These are phyloP conservation scores for Blastobotrys attinorum DNA, from an alignment of 805 yeast species.

Conservation along the genomic window DNA sequence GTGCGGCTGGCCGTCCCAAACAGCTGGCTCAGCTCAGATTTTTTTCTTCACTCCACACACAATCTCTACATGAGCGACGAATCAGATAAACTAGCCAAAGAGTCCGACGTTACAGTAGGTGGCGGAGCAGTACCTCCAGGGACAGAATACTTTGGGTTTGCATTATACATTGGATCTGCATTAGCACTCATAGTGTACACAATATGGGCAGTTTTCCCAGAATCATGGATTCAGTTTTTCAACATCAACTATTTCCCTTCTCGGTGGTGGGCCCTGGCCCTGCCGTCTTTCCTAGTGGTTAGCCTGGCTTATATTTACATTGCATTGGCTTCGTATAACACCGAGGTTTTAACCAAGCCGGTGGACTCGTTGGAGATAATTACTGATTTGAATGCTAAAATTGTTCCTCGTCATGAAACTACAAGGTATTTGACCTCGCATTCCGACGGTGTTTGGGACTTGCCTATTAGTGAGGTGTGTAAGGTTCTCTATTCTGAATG, in stretches of 20 bases:
- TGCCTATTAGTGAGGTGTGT: constrained; percentile 47
- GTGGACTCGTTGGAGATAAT: constrained; percentile 55
- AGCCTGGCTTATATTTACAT: constrained; percentile 65
- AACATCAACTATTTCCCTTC: constrained; percentile 75
- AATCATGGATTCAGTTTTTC: constrained; percentile 39
- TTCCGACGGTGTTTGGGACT: constrained; percentile 81
- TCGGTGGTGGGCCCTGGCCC: constrained; percentile 81
- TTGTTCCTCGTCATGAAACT: constrained; percentile 29
- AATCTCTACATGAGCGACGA: not conserved
- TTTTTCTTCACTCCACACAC: too few species aligned
- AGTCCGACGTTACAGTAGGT: constrained; percentile 32
- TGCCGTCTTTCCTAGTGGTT: constrained; percentile 66
- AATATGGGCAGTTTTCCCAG: constrained; percentile 72
- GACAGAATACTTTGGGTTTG: constrained; percentile 83
- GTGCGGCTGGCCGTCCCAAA: too few species aligned
- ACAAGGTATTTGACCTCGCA: constrained; percentile 43
- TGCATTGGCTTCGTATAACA: constrained; percentile 62
- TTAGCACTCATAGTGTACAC: constrained; percentile 49
- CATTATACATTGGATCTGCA: constrained; percentile 62
- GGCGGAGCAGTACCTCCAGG: constrained; percentile 32
- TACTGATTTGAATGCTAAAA: constrained; percentile 54
- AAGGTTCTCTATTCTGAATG: constrained; percentile 18
- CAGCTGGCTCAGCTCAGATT: too few species aligned
- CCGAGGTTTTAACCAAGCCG: constrained; percentile 60
- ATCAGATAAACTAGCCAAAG: constrained; percentile 27